Evolutionary conservation across 1,284 basidiomycete species (phyloP).

Genomic region (Leccinum solheimii): DNA sequence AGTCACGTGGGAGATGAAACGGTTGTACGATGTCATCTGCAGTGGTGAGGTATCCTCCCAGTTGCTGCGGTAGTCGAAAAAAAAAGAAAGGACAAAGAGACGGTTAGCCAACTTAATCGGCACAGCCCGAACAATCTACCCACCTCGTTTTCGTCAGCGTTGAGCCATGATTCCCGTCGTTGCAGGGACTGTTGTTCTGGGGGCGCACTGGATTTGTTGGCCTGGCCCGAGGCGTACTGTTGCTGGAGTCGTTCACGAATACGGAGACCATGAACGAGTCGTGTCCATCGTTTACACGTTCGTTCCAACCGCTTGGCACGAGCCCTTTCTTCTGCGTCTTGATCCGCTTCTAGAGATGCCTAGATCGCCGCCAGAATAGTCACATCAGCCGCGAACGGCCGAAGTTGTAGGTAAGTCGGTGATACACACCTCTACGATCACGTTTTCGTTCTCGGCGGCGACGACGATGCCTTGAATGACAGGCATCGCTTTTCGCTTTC

Average conservation of each 20-base stretch:
- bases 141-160: slow-evolving; percentile 27
- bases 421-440: slow-evolving; percentile 71
- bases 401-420: slow-evolving; percentile 3
- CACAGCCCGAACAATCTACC: slow-evolving; percentile 3
- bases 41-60: slow-evolving; percentile 66
- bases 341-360: slow-evolving; percentile 85
- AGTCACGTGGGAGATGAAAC: slow-evolving; percentile 65
- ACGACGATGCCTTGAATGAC: slow-evolving; percentile 87
- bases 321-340: slow-evolving; percentile 76
- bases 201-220: slow-evolving; percentile 19
- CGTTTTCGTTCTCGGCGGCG: slow-evolving; percentile 75
- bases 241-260: slow-evolving; percentile 81
- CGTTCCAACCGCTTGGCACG: slow-evolving; percentile 76
- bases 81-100: background rate
- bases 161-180: slow-evolving; percentile 22
- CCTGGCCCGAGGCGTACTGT: slow-evolving; percentile 63
- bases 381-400: slow-evolving; percentile 11
- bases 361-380: slow-evolving; percentile 34
- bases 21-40: slow-evolving; percentile 73
- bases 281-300: slow-evolving; percentile 86
- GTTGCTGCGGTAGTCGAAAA: slow-evolving; percentile 24
- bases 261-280: slow-evolving; percentile 84
- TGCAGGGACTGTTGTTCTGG: slow-evolving; percentile 10
- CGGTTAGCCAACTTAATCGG: background rate
- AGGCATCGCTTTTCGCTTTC: slow-evolving; percentile 84